A percentile compares a stretch with the other conserved stretches of the same genome.
Evolutionary conservation across 495 filamentous ascomycete genomes (phyloP).

Genomic region (Hyaloscypha hepaticicola): DNA sequence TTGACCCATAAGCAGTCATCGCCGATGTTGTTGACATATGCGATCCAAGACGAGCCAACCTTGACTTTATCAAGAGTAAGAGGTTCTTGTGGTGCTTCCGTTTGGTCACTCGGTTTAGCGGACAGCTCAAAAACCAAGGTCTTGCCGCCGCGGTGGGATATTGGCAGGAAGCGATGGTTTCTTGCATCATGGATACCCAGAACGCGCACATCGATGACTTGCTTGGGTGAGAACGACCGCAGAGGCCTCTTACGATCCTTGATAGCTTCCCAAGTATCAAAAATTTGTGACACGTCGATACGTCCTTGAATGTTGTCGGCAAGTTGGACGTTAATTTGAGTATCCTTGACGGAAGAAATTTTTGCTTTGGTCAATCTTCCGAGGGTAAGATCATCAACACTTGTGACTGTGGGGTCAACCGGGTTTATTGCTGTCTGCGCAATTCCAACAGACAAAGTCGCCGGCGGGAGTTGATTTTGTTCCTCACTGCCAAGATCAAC

Average conservation of each 20-base stretch:
- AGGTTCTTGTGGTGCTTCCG: constrained; percentile 46
- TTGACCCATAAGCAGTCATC: constrained; percentile 83
- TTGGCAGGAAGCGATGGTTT: constrained; percentile 88
- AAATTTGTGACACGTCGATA: constrained; percentile 85
- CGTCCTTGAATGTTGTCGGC: constrained; percentile 89
- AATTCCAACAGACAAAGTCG: constrained; percentile 30
- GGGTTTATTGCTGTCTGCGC: constrained; percentile 57
- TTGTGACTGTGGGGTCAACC: constrained; percentile 63
- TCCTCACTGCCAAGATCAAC: constrained; percentile 39
- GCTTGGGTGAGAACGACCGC: constrained; percentile 65
- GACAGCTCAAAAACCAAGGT: constrained; percentile 83
- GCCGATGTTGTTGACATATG: constrained; percentile 84
- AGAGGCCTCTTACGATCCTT: constrained; percentile 77
- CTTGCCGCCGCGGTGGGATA: constrained; percentile 77
- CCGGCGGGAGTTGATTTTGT: constrained; percentile 5
- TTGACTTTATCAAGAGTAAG: constrained; percentile 73
- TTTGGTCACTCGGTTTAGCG: constrained; percentile 69
- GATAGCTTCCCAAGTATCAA: constrained; percentile 84
- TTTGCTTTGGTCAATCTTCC: constrained; percentile 78
- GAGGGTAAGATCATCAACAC: constrained; percentile 66
- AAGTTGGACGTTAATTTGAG: constrained; percentile 87
- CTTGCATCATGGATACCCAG: constrained; percentile 86
- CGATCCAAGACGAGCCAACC: constrained; percentile 66
- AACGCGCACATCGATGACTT: constrained; percentile 70
- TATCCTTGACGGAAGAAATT: constrained; percentile 77